These are phyloP conservation scores for Lindgomyces ingoldianus DNA, from an alignment of 495 filamentous ascomycete species.

Conservation along the genomic window DNA sequence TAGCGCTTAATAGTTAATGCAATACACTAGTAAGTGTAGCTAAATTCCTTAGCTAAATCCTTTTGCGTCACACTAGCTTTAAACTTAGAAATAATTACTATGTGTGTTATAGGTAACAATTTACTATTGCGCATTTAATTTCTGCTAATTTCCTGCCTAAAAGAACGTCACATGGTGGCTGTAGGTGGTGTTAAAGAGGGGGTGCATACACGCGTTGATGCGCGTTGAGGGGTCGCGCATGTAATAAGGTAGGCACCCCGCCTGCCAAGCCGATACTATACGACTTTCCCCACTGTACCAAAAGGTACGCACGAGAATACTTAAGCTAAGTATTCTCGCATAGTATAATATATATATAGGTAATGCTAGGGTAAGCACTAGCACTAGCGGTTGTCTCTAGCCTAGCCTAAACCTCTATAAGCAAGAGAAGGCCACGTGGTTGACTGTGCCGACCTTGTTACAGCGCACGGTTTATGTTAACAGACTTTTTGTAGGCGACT, in stretches of 20 bases:
- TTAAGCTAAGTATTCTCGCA: too few relatives aligned
- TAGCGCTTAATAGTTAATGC: not conserved
- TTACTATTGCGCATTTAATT: not conserved
- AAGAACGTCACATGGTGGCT: slow-evolving; percentile 10
- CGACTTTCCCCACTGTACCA: too few relatives aligned
- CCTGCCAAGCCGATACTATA: too few relatives aligned
- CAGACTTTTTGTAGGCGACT: slow-evolving; percentile 1
- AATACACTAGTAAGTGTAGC: not conserved
- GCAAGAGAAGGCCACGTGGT: too few relatives aligned
- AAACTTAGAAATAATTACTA: slow-evolving; percentile 3
- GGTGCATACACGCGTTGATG: not conserved
- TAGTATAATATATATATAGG: too few relatives aligned
- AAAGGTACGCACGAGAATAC: too few relatives aligned
- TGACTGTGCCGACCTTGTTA: too few relatives aligned
- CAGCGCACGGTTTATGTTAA: not conserved
- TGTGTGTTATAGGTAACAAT: not conserved
- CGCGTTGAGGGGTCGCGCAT: too few relatives aligned
- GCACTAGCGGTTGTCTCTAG: too few relatives aligned
- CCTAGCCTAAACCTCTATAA: too few relatives aligned
- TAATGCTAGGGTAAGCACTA: too few relatives aligned
- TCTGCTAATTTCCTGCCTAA: slow-evolving; percentile 4
- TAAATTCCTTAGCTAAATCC: slow-evolving; percentile 15
- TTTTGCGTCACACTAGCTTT: not conserved
- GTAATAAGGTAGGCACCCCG: too few relatives aligned
- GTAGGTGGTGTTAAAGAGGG: not conserved